Evolutionary conservation across 371 early-diverging fungal genomes (phyloP).

Genomic region (Mucor irregularis): DNA sequence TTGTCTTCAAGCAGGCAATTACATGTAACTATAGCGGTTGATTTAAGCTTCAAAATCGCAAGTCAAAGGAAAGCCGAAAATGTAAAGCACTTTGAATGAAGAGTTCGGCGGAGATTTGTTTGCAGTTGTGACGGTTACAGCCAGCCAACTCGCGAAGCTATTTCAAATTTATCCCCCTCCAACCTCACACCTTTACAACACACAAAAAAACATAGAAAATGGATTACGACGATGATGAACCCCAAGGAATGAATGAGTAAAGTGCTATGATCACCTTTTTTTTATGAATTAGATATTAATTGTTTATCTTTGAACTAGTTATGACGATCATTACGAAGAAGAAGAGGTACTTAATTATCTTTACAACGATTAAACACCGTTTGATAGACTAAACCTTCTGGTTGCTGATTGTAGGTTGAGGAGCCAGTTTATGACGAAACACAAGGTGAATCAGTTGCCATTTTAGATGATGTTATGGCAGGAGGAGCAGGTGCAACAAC

Average conservation of each 20-base stretch:
- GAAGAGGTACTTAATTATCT: conserved; percentile 6
- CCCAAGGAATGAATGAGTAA: conserved; percentile 29
- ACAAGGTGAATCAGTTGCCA: conserved; percentile 15
- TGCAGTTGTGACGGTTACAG: too few relatives aligned
- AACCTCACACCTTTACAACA: not conserved
- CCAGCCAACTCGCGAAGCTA: too few relatives aligned
- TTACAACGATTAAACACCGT: too few relatives aligned
- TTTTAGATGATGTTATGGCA: conserved; percentile 37
- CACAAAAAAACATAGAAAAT: not conserved
- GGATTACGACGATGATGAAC: conserved; percentile 36
- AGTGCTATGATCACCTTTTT: not conserved
- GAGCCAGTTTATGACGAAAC: conserved; percentile 10
- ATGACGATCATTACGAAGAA: conserved; percentile 21
- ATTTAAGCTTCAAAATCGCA: too few relatives aligned
- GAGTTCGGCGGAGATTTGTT: too few relatives aligned
- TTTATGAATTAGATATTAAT: not conserved
- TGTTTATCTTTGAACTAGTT: conserved; percentile 10
- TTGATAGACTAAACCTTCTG: not conserved
- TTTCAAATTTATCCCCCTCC: too few relatives aligned
- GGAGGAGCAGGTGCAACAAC: conserved; percentile 2
- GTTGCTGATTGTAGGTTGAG: not conserved
- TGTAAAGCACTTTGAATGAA: too few relatives aligned
- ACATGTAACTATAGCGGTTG: too few relatives aligned
- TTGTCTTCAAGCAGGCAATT: too few relatives aligned
- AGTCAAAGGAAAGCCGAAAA: too few relatives aligned